These are phyloP conservation scores for Pseudocercospora macadamiae DNA, from an alignment of 2,329 filamentous ascomycete species.

Conservation along the genomic window DNA sequence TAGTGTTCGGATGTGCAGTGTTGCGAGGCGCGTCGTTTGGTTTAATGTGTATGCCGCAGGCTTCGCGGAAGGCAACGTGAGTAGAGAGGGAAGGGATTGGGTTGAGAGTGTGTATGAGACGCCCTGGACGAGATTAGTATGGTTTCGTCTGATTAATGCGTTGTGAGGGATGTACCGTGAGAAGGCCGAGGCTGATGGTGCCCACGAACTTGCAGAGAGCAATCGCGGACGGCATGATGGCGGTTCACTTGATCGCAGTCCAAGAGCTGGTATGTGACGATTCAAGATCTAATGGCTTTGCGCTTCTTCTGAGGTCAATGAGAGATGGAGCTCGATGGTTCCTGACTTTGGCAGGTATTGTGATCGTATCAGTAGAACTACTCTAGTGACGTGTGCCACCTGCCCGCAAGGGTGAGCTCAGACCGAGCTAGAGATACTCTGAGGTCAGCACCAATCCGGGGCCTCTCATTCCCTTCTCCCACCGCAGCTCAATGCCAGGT, in stretches of 20 bases:
- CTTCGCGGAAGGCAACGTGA: slow-evolving; percentile 75
- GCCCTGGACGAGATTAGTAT: slow-evolving; percentile 60
- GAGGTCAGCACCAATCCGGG: no score
- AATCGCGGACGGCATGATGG: slow-evolving; percentile 56
- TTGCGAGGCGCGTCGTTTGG: slow-evolving; percentile 62
- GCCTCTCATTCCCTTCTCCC: no score
- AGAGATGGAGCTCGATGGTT: not conserved
- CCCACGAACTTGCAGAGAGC: slow-evolving; percentile 89
- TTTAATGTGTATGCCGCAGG: slow-evolving; percentile 70
- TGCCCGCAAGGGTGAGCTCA: not conserved
- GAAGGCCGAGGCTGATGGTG: slow-evolving; percentile 81
- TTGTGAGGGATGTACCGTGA: slow-evolving; percentile 27
- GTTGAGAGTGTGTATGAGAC: slow-evolving; percentile 82
- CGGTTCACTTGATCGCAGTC: slow-evolving; percentile 2
- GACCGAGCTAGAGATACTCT: not conserved
- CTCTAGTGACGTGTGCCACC: not conserved
- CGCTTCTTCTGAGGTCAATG: no score
- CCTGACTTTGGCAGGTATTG: not conserved
- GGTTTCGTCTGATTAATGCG: slow-evolving; percentile 5
- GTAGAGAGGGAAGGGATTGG: slow-evolving; percentile 77
- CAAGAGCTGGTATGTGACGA: no score
- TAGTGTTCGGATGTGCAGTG: slow-evolving; percentile 68
- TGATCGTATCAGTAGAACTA: not conserved
- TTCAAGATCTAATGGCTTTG: no score
- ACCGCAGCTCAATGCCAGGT: no score